phyloP scores from a whole-genome alignment of 2,329 filamentous ascomycete genomes.

The Pseudogymnoascus pannorum region DNA sequence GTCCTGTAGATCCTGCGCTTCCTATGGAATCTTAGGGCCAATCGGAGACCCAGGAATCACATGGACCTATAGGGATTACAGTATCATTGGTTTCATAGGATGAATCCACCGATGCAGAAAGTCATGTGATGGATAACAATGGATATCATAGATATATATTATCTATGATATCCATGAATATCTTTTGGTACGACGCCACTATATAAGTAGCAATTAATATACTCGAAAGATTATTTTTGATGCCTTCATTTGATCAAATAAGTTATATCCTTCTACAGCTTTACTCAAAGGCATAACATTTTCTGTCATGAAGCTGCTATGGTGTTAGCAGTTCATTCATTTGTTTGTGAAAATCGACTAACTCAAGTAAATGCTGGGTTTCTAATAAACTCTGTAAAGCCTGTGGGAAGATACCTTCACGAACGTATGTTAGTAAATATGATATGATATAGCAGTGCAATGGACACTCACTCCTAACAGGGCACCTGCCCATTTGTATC shows the following conservation, averaged over 20 bases:
- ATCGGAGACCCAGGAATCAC: too few relatives aligned
- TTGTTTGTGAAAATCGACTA: constrained; percentile 24
- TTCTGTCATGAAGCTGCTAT: constrained; percentile 60
- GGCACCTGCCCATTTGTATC: constrained; percentile 66
- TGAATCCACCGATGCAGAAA: too few relatives aligned
- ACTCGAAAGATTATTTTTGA: constrained; percentile 60
- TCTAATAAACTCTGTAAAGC: constrained; percentile 54
- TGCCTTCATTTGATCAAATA: constrained; percentile 62
- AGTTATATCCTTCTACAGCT: constrained; percentile 56
- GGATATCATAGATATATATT: too few relatives aligned
- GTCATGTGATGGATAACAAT: too few relatives aligned
- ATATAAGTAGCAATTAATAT: background rate
- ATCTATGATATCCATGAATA: too few relatives aligned
- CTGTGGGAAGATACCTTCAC: constrained; percentile 47
- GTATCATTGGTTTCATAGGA: too few relatives aligned
- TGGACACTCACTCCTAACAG: constrained; percentile 39
- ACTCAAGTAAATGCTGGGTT: constrained; percentile 58
- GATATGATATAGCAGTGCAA: constrained; percentile 31
- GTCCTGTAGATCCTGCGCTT: too few relatives aligned
- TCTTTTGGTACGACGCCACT: too few relatives aligned
- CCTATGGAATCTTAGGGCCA: too few relatives aligned
- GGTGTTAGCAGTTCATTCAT: background rate
- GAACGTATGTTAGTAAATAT: background rate
- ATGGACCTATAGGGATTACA: too few relatives aligned
- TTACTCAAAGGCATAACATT: constrained; percentile 60